phyloP scores from a whole-genome alignment of 2,329 filamentous ascomycete genomes.

The Fonsecaea erecta region DNA sequence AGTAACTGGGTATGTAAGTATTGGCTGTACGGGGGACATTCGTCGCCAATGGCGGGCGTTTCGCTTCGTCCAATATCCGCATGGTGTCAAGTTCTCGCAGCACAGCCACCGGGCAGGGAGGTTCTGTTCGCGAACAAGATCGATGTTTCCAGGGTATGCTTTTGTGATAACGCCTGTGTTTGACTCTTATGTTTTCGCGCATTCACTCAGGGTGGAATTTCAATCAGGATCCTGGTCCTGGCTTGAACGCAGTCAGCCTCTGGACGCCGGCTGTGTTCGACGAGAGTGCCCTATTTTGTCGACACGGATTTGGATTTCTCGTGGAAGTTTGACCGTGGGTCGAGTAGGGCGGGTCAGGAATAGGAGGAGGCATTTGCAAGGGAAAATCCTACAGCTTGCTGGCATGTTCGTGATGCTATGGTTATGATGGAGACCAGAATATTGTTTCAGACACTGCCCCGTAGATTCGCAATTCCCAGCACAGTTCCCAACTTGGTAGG shows the following conservation, averaged over 20 bases:
- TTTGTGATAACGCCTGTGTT: background rate
- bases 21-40: no score
- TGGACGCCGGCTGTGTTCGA: background rate
- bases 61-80: background rate
- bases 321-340: background rate
- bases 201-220: background rate
- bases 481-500: background rate
- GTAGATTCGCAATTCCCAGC: background rate
- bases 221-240: background rate
- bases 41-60: background rate
- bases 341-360: background rate
- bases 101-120: background rate
- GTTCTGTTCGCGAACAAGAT: background rate
- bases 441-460: background rate
- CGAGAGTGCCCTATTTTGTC: background rate
- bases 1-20: background rate
- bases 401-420: background rate
- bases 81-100: background rate
- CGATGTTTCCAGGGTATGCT: background rate
- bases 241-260: background rate
- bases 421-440: background rate
- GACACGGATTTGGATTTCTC: background rate
- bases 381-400: background rate
- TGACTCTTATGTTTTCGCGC: background rate
- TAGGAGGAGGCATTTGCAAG: background rate